Conservation (phyloP, 345 rosid species). For the Iberis pinnata region DNA sequence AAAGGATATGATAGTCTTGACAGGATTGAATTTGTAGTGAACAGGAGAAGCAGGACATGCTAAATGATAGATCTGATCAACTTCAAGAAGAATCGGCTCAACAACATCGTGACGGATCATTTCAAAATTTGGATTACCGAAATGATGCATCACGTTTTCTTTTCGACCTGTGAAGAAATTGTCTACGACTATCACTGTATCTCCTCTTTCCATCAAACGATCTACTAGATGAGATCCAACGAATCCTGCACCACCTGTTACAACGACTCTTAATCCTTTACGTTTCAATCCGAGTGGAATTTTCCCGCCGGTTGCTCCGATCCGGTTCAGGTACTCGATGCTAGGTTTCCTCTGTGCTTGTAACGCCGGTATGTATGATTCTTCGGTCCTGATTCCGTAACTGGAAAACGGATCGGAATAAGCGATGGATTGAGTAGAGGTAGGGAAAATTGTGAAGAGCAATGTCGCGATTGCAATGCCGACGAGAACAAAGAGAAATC, state of each 20-base stretch:
- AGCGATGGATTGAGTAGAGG: slow-evolving; percentile 20
- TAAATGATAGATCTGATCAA: slow-evolving; percentile 87
- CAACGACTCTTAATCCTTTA: slow-evolving; percentile 54
- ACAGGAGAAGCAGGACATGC: slow-evolving; percentile 92
- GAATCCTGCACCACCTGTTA: slow-evolving; percentile 84
- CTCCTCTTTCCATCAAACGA: slow-evolving; percentile 68
- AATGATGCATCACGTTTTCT: slow-evolving; percentile 64
- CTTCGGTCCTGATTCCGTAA: slow-evolving; percentile 25
- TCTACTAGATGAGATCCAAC: slow-evolving; percentile 92
- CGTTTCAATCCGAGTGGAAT: slow-evolving; percentile 52
- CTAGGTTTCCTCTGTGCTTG: slow-evolving; percentile 30
- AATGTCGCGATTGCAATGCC: slow-evolving; percentile 56
- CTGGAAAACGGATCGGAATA: slow-evolving; percentile 20
- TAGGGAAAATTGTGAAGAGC: slow-evolving; percentile 48
- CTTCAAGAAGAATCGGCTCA: slow-evolving; percentile 70
- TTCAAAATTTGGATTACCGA: slow-evolving; percentile 69
- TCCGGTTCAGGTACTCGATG: slow-evolving; percentile 13
- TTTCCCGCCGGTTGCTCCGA: slow-evolving; percentile 38
- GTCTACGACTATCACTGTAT: slow-evolving; percentile 67
- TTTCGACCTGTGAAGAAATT: slow-evolving; percentile 76
- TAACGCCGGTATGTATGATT: slow-evolving; percentile 17
- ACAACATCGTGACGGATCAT: slow-evolving; percentile 76
- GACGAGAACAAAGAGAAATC: slow-evolving; percentile 44
- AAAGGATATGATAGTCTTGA: slow-evolving; percentile 87
- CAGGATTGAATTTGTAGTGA: slow-evolving; percentile 83